Evolutionary conservation across 768 basidiomycete genomes (phyloP).

Genomic region (Cubamyces sp.): DNA sequence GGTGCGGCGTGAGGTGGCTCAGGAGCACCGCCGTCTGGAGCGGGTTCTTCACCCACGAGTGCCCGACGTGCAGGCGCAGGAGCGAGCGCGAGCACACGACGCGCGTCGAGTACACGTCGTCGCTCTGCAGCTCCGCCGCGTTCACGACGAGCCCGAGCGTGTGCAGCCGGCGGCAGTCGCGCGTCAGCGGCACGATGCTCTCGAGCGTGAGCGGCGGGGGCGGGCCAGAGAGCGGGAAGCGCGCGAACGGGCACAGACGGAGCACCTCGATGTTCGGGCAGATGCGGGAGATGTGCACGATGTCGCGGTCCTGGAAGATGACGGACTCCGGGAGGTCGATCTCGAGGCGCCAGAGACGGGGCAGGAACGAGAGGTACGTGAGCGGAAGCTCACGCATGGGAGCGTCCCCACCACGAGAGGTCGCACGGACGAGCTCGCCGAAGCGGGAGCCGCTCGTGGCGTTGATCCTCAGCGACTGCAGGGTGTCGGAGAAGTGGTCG

Average conservation of each 20-base stretch:
- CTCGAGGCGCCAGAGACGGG: constrained; percentile 62
- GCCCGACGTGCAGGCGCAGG: constrained; percentile 72
- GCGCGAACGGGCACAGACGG: constrained; percentile 67
- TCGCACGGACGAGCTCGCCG: constrained; percentile 78
- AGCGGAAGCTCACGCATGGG: constrained; percentile 65
- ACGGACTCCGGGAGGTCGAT: constrained; percentile 81
- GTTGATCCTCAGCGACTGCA: constrained; percentile 63
- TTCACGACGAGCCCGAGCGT: constrained; percentile 70
- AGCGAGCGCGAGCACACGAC: constrained; percentile 65
- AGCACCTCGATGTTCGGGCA: constrained; percentile 74
- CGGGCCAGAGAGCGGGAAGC: constrained; percentile 56
- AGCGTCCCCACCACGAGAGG: constrained; percentile 62
- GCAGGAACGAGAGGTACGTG: constrained; percentile 57
- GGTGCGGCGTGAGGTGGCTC: constrained; percentile 74
- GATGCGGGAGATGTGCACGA: constrained; percentile 58
- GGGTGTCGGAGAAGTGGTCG: constrained; percentile 60
- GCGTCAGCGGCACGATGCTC: constrained; percentile 60
- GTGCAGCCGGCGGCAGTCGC: constrained; percentile 62
- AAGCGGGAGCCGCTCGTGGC: constrained; percentile 78
- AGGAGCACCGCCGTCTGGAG: constrained; percentile 71
- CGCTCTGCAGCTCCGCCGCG: constrained; percentile 48
- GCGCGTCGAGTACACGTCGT: constrained; percentile 49
- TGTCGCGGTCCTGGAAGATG: constrained; percentile 63
- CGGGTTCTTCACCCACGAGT: constrained; percentile 73
- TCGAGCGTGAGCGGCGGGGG: constrained; percentile 66